These are phyloP conservation scores for Botrytis deweyae DNA, from an alignment of 2,329 filamentous ascomycete species.

Conservation along the genomic window DNA sequence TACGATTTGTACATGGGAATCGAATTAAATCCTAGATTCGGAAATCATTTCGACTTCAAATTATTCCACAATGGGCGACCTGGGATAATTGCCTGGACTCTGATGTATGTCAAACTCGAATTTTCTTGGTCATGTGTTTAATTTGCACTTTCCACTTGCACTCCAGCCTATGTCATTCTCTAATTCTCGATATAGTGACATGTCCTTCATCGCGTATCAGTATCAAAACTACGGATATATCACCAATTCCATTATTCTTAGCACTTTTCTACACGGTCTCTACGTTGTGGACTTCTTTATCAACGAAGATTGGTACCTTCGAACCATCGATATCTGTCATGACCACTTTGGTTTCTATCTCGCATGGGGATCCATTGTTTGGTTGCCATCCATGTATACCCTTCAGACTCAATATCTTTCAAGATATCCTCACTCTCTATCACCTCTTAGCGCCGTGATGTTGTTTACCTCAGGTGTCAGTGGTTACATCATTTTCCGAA, in stretches of 20 bases:
- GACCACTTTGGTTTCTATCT: slow-evolving; percentile 46
- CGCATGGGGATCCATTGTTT: slow-evolving; percentile 47
- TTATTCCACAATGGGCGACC: slow-evolving; percentile 49
- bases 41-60: slow-evolving; percentile 47
- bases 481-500: slow-evolving; percentile 48
- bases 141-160: slow-evolving; percentile 2
- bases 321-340: slow-evolving; percentile 46
- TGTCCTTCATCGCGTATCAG: slow-evolving; percentile 45
- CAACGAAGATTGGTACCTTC: slow-evolving; percentile 50
- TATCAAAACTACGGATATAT: slow-evolving; percentile 45
- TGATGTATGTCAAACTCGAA: slow-evolving; percentile 41
- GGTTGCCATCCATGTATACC: slow-evolving; percentile 48
- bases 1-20: slow-evolving; percentile 50
- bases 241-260: slow-evolving; percentile 45
- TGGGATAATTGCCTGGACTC: slow-evolving; percentile 50
- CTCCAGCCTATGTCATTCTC: neutral
- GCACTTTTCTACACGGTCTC: slow-evolving; percentile 46
- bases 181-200: slow-evolving; percentile 36
- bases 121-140: neutral
- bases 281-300: slow-evolving; percentile 51
- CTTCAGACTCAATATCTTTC: slow-evolving; percentile 50
- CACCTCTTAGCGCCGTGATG: slow-evolving; percentile 32
- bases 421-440: slow-evolving; percentile 42
- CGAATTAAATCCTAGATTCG: slow-evolving; percentile 48
- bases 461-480: slow-evolving; percentile 39